Evolutionary conservation across 148 eudicot species (phyloP), one percentile per base, ranked within the genome.

Genomic region (Amaranthus palmeri): DNA sequence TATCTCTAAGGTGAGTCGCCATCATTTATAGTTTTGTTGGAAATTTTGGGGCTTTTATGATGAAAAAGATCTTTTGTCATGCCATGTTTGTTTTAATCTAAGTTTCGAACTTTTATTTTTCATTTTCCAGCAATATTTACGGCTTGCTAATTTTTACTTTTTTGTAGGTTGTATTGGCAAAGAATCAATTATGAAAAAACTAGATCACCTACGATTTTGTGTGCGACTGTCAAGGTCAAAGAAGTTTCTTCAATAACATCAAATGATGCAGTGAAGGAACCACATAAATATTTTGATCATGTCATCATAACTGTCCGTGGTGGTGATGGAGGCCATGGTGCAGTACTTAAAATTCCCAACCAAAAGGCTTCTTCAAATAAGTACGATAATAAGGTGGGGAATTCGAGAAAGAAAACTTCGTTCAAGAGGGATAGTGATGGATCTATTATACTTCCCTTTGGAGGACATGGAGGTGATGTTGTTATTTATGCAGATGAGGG

Each of bases 241-340:
- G 86, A 75, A 13, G 76, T 76, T 64, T 76, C 89, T 65, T 72
- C 88, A 68, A 81, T 84, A 18, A 70, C 76, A 54, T 67, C 80
- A 54, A 90, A 91, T 7, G 72, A 66, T 49, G 53, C 85, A 40
- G 66, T 75, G 25, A 88, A 78, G 71, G 98, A 95, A 82, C 88
- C 90, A 17, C 98, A 95, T 76, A 95, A 95, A 68, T 95, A 95
- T 83, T 95, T 95, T 71, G 98, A 95, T 76, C 91, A 95, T 64
- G 98, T 81, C 25, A 76, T 82, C 58, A 84, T 95, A 52, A 89
- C 91, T 8, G 98, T 95, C 65, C 97, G 97, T 44, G 82, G 97
- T 61, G 98, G 98, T 59, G 98, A 95, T 80, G 97, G 98, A 72
- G 98, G 98, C 54, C 98, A 95, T 81, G 98, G 98, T 49, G 73